Percentiles rank a stretch among this genome's conserved stretches.
phyloP scores from a whole-genome alignment of 148 eudicot species.

The Silene uniflora region DNA sequence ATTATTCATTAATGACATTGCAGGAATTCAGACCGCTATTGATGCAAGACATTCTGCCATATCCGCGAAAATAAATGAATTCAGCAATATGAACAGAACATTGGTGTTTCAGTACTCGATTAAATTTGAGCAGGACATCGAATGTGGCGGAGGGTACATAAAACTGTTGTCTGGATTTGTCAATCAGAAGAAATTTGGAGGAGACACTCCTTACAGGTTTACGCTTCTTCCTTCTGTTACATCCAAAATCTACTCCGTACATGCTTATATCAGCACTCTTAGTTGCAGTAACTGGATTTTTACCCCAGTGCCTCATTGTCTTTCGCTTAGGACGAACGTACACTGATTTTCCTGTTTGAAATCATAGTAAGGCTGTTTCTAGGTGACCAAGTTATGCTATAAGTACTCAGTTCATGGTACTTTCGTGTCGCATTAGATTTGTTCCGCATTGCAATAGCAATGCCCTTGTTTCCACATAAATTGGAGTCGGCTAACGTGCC shows the following conservation, averaged over 20 bases:
- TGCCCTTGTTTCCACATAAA: neutral
- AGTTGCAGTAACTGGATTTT: too few species aligned
- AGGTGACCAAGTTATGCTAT: too few species aligned
- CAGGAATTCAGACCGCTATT: slow-evolving; percentile 73
- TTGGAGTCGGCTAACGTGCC: neutral
- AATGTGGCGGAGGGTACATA: slow-evolving; percentile 86
- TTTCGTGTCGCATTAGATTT: too few species aligned
- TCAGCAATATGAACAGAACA: slow-evolving; percentile 71
- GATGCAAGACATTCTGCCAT: slow-evolving; percentile 79
- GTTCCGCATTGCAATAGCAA: neutral
- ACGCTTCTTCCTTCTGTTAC: neutral
- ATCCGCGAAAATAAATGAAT: slow-evolving; percentile 74
- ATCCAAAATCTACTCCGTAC: neutral
- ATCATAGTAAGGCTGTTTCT: too few species aligned
- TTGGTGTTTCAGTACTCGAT: slow-evolving; percentile 76
- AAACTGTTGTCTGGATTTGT: slow-evolving; percentile 75
- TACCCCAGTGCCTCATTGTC: too few species aligned
- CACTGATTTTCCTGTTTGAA: too few species aligned
- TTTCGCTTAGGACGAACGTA: too few species aligned
- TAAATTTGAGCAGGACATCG: slow-evolving; percentile 73
- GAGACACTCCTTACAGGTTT: slow-evolving; percentile 89
- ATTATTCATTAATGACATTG: neutral
- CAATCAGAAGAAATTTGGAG: slow-evolving; percentile 86
- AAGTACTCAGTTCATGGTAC: neutral
- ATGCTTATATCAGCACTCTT: too few species aligned